Evolutionary conservation across 176 grass and related monocot genomes (phyloP), one percentile per base, ranked within the genome.

Genomic region (Bonia amplexicaulis): DNA sequence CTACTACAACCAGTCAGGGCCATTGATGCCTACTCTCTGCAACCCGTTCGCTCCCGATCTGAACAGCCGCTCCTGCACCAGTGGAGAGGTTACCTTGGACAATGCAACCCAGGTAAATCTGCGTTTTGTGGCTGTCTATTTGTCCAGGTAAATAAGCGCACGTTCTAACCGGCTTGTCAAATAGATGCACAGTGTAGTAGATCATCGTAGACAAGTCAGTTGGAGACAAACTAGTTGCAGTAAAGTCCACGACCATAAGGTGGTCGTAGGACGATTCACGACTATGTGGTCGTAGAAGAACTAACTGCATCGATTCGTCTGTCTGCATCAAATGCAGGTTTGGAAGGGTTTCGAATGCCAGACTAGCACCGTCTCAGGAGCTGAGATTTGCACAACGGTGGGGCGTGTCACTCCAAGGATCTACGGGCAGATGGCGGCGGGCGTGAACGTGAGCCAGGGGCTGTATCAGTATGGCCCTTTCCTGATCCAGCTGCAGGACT

Each of bases 1-100:
- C 12, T 93, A 98, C 87, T 98, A 87, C 73, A 98, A 98, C 42
- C 91, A 98, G 77, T 95, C 93, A 0, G 96, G 96, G 33, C 96
- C 96, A 13, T 22, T 89, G 83, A 92, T 93, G 80, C 96, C 96
- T 25, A 31, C 68, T 4, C 96, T 98, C 33, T 98, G 93, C 85
- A 95, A 95, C 44, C 96, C 96, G 1, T 95, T 93, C 84, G 85
- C 25, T 0, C 22, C 70, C 48, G 70, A 89, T 59, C 85, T 95
- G 66, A 88, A 12, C 23, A 93, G 92, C 47, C 90, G 91, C 11
- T 89, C 73, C 22, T 98, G 93, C 65, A 42, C 53, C 52, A 41
- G 71, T 3, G 91, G 93, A 48, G 96, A 98, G 84, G 96, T 98
- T 22, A 66, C 77, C 64, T 87, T 98, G 51, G 58, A 75, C 44